phyloP scores from a whole-genome alignment of 2,329 filamentous ascomycete species.

The Paracorniculantispora psalliotae region DNA sequence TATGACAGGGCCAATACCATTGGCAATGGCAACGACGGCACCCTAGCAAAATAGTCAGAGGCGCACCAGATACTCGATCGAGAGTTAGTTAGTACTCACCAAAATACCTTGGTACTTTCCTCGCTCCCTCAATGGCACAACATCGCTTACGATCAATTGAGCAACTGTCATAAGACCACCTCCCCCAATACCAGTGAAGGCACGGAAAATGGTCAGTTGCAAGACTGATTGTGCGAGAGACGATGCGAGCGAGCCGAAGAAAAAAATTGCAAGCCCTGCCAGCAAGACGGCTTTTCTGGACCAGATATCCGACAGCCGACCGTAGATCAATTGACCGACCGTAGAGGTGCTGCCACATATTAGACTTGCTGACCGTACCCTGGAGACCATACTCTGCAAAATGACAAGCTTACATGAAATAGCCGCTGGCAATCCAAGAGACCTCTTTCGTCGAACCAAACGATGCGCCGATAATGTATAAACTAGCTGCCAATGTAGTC shows the following conservation, averaged over 20 bases:
- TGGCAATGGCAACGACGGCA: conserved; percentile 47
- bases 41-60: conserved; percentile 25
- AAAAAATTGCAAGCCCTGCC: conserved; percentile 36
- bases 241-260: conserved; percentile 38
- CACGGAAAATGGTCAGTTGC: conserved; percentile 37
- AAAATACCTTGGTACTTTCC: conserved; percentile 66
- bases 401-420: conserved; percentile 43
- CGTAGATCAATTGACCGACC: conserved; percentile 42
- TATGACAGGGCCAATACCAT: conserved; percentile 50
- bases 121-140: conserved; percentile 62
- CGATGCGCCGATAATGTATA: conserved; percentile 49
- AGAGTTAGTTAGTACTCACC: conserved; percentile 22
- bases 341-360: conserved; percentile 34
- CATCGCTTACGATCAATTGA: conserved; percentile 64
- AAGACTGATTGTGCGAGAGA: conserved; percentile 36
- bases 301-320: conserved; percentile 42
- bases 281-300: conserved; percentile 38
- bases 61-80: background rate
- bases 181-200: conserved; percentile 54
- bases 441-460: conserved; percentile 44
- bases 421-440: conserved; percentile 51
- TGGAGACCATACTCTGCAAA: no score
- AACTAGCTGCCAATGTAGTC: conserved; percentile 50
- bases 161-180: conserved; percentile 68
- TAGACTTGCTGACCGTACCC: background rate